phyloP scores from a whole-genome alignment of 2,329 filamentous ascomycete genomes.

The Cladophialophora chaetospira region DNA sequence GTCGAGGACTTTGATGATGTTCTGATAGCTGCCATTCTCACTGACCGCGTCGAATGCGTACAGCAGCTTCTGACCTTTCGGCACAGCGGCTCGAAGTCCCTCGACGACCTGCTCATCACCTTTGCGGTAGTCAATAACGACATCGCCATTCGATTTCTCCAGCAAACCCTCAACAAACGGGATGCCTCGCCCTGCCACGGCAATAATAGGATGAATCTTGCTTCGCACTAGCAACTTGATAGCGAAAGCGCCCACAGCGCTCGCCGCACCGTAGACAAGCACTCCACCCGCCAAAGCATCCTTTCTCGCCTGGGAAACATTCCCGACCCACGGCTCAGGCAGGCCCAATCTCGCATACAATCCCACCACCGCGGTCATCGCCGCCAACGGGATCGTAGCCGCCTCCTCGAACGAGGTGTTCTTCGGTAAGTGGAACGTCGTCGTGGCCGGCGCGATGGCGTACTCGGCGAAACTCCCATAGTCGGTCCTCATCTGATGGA shows the following conservation, averaged over 20 bases:
- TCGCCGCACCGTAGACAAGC: slow-evolving; percentile 59
- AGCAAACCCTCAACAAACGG: slow-evolving; percentile 57
- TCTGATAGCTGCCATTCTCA: slow-evolving; percentile 53
- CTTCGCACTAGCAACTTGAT: slow-evolving; percentile 58
- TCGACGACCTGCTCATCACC: slow-evolving; percentile 56
- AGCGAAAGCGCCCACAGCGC: slow-evolving; percentile 61
- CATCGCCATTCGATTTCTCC: slow-evolving; percentile 56
- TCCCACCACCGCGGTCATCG: slow-evolving; percentile 28
- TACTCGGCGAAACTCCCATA: slow-evolving; percentile 61
- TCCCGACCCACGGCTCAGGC: slow-evolving; percentile 26
- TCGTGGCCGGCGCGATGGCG: slow-evolving; percentile 55
- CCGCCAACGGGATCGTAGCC: slow-evolving; percentile 29
- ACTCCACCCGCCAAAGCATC: slow-evolving; percentile 35
- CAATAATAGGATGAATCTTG: slow-evolving; percentile 65
- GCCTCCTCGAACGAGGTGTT: slow-evolving; percentile 56
- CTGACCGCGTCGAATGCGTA: slow-evolving; percentile 62
- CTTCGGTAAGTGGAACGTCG: slow-evolving; percentile 58
- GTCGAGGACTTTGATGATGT: slow-evolving; percentile 50
- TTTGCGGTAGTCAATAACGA: slow-evolving; percentile 62
- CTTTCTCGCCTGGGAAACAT: slow-evolving; percentile 22
- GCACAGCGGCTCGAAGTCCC: slow-evolving; percentile 48
- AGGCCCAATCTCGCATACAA: slow-evolving; percentile 25
- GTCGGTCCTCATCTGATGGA: slow-evolving; percentile 53
- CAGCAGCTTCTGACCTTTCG: slow-evolving; percentile 44
- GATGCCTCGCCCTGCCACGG: slow-evolving; percentile 57